Percentiles rank a stretch among this genome's conserved stretches.
Evolutionary conservation across 2,329 filamentous ascomycete species (phyloP).

Genomic region (Penicillium aurantiogriseum): DNA sequence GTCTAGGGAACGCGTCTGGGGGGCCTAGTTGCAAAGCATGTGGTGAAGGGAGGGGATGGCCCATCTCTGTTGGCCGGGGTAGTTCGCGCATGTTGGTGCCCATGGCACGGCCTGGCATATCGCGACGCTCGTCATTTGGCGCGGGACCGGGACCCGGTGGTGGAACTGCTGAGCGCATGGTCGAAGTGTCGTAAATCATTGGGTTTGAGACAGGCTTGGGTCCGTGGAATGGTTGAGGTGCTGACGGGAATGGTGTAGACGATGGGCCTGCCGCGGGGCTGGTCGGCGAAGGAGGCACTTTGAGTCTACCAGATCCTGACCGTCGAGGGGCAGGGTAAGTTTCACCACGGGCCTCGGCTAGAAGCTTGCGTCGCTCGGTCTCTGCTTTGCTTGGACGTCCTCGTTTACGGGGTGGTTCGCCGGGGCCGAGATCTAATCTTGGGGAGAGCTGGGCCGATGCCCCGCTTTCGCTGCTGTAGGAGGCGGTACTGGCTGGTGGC

Average conservation of each 20-base stretch:
- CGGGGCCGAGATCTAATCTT: slow-evolving; percentile 28
- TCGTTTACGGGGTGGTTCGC: slow-evolving; percentile 42
- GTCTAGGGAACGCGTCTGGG: slow-evolving; percentile 27
- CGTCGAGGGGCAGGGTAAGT: slow-evolving; percentile 38
- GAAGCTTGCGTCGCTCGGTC: slow-evolving; percentile 39
- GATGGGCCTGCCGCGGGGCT: slow-evolving; percentile 31
- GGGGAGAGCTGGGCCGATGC: slow-evolving; percentile 38
- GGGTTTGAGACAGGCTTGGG: slow-evolving; percentile 3
- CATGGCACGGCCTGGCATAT: slow-evolving; percentile 22
- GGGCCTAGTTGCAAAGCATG: slow-evolving; percentile 31
- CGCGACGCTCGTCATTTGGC: slow-evolving; percentile 14
- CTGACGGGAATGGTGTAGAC: slow-evolving; percentile 17
- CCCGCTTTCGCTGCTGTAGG: slow-evolving; percentile 36
- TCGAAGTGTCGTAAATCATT: slow-evolving; percentile 22
- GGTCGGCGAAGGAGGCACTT: slow-evolving; percentile 31
- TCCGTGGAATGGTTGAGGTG: slow-evolving; percentile 3
- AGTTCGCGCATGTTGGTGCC: slow-evolving; percentile 28
- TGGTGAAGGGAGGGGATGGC: slow-evolving; percentile 32
- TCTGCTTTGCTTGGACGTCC: slow-evolving; percentile 46
- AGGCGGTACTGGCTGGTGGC: slow-evolving; percentile 33
- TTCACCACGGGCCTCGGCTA: slow-evolving; percentile 41
- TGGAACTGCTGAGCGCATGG: slow-evolving; percentile 17
- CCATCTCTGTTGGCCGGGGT: slow-evolving; percentile 27
- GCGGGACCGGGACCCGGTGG: slow-evolving; percentile 3
- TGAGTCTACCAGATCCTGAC: slow-evolving; percentile 26